Base-by-base conservation (phyloP, 805 yeast genomes). In the Ogataea haglerorum region DNA sequence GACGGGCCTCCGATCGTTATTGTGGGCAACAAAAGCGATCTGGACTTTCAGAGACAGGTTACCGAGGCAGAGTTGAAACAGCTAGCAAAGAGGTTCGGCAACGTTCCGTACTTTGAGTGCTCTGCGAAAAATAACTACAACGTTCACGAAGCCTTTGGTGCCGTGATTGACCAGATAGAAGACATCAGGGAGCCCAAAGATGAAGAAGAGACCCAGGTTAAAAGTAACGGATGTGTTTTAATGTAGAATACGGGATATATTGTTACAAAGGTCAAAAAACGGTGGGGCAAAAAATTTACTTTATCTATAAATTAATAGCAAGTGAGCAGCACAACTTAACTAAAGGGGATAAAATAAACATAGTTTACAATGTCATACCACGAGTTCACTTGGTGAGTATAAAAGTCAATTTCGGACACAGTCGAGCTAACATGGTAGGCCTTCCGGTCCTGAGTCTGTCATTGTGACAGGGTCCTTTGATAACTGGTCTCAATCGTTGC, bases 381-480 rank as follows among this genome's bases (percentile, higher is more conserved):
- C 33, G 54, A 53, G 16, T 57, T 57, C 31, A 51, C 43, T 13
- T 57, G 60, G 61, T 56, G 48, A 33, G 61, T 52, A 14, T 10
- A 27, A 7, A 6, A 5, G 9, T 6, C n/a, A 2, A n/a, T 13
- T 5, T 19, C 21, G 7, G 4, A 9, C 6, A 10, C 18, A 23
- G 18, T 17, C 6, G 13, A 3, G 18, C 36, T 34, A 30, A 36
- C 32, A 17, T 38, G 6, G 22, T 30, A 62, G 67, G 65, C 64
- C 65, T 10, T 38, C 63, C 10, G 67, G 66, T 26, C 65, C 70
- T 6, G 18, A 36, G 12, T 46, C 53, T 24, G 82, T 79, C 39
- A 63, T 76, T 44, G 79, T 79, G 47, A 78, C 84, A 24, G 85
- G 85, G 35, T 65, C 75, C 28, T 77, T 76, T 56, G 82, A 76